A percentile compares a stretch with the other conserved stretches of the same genome.
These are phyloP conservation scores for Talaromyces sp. DNA, from an alignment of 2,329 filamentous ascomycete genomes.

Conservation along the genomic window DNA sequence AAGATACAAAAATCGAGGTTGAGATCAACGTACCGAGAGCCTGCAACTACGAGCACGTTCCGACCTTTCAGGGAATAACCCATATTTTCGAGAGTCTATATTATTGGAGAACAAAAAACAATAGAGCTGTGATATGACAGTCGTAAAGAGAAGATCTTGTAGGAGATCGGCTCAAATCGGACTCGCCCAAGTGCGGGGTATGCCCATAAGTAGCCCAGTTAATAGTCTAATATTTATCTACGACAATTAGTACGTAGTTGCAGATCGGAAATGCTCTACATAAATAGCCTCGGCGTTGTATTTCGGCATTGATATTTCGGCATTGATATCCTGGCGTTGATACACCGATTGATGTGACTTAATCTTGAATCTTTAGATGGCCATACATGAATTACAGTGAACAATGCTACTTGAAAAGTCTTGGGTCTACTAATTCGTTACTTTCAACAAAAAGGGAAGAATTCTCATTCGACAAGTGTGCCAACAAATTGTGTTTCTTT, in stretches of 20 bases:
- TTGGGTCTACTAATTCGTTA: background rate
- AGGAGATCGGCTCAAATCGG: background rate
- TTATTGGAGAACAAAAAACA: background rate
- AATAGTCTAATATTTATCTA: background rate
- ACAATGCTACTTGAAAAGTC: background rate
- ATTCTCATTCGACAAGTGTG: conserved; percentile 28
- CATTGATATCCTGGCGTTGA: background rate
- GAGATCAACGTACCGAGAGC: conserved; percentile 47
- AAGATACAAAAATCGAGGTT: background rate
- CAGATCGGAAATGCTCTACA: background rate
- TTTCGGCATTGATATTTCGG: background rate
- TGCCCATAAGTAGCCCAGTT: background rate
- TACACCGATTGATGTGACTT: background rate
- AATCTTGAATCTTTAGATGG: background rate
- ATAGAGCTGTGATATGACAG: background rate
- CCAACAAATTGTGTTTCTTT: conserved; percentile 36
- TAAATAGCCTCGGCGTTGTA: background rate
- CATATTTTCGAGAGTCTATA: conserved; percentile 40
- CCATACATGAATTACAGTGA: background rate
- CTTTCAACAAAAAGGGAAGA: background rate
- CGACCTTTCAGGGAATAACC: conserved; percentile 57
- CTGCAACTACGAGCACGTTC: conserved; percentile 61
- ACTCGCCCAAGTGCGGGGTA: background rate
- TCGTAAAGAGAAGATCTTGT: background rate
- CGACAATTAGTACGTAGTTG: background rate